Percentiles rank a stretch among this genome's conserved stretches.
Evolutionary conservation across 306 rosid genomes (phyloP).

Genomic region (Ammopiptanthus mongolicus): DNA sequence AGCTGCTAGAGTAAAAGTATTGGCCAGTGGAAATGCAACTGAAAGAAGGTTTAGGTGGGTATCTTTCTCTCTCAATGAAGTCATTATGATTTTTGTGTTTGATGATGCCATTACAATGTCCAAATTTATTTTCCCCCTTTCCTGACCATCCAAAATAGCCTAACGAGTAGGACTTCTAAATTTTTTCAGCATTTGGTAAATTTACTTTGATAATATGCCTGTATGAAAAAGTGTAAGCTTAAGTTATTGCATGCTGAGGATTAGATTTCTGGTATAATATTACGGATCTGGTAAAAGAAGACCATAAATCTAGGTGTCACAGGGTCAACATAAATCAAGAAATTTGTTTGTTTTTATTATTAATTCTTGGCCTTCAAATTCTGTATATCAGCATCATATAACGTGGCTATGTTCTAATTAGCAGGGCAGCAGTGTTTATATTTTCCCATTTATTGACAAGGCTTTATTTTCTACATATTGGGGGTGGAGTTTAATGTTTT

Average conservation of each 20-base stretch:
- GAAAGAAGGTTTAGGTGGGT: slow-evolving; percentile 95
- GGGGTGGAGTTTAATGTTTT: no score
- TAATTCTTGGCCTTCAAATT: background rate
- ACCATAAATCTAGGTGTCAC: background rate
- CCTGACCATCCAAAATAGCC: background rate
- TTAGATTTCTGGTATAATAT: background rate
- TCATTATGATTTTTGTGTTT: slow-evolving; percentile 14
- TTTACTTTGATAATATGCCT: background rate
- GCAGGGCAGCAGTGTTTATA: background rate
- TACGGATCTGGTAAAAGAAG: background rate
- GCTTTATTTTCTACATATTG: background rate
- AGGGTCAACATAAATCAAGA: background rate
- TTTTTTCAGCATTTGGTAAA: background rate
- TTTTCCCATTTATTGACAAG: background rate
- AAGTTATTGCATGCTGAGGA: background rate
- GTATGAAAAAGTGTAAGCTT: background rate
- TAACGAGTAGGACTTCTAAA: background rate
- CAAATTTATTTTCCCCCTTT: background rate
- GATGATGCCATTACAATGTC: background rate
- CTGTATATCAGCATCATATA: background rate
- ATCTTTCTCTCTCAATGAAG: background rate
- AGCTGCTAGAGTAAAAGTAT: slow-evolving; percentile 95
- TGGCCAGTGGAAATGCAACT: slow-evolving; percentile 96
- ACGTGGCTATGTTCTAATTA: background rate
- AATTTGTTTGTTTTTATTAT: background rate